Percentiles rank a stretch among this genome's conserved stretches.
phyloP scores from a whole-genome alignment of 2,329 filamentous ascomycete species.

The Helminthosporium solani region DNA sequence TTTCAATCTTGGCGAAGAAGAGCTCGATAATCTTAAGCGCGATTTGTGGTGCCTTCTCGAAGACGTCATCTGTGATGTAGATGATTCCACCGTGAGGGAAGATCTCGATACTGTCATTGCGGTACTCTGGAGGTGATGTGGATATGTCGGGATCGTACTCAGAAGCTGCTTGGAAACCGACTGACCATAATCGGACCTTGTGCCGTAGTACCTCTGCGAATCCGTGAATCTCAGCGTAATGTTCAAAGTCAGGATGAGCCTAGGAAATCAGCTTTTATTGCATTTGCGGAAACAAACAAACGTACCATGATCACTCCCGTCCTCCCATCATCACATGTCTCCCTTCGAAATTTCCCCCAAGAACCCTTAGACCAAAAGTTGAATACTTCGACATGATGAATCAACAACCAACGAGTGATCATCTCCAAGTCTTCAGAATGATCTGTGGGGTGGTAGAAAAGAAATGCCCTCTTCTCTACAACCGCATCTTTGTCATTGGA shows the following conservation, averaged over 20 bases:
- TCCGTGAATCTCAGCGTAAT: conserved; percentile 31
- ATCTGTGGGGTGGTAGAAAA: conserved; percentile 30
- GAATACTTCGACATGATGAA: conserved; percentile 31
- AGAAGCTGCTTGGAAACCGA: conserved; percentile 28
- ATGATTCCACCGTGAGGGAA: conserved; percentile 44
- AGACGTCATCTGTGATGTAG: conserved; percentile 48
- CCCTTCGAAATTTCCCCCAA: conserved; percentile 28
- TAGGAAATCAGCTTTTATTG: conserved; percentile 11
- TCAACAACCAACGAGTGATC: conserved; percentile 33
- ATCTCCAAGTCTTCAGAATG: conserved; percentile 33
- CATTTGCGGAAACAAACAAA: not conserved
- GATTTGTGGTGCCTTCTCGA: conserved; percentile 40
- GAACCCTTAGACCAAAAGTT: conserved; percentile 24
- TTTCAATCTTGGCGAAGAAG: conserved; percentile 34
- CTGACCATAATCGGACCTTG: conserved; percentile 34
- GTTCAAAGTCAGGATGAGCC: conserved; percentile 36
- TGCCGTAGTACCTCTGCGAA: conserved; percentile 35
- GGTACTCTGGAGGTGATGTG: conserved; percentile 12
- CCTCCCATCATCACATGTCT: conserved; percentile 16
- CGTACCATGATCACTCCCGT: conserved; percentile 33
- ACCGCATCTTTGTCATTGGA: conserved; percentile 5
- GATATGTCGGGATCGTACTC: conserved; percentile 18
- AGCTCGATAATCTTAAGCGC: conserved; percentile 40
- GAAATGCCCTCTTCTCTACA: conserved; percentile 25
- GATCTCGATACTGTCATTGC: conserved; percentile 30